Evolutionary conservation across 2,329 filamentous ascomycete species (phyloP).

Genomic region (Monosporascus ibericus): DNA sequence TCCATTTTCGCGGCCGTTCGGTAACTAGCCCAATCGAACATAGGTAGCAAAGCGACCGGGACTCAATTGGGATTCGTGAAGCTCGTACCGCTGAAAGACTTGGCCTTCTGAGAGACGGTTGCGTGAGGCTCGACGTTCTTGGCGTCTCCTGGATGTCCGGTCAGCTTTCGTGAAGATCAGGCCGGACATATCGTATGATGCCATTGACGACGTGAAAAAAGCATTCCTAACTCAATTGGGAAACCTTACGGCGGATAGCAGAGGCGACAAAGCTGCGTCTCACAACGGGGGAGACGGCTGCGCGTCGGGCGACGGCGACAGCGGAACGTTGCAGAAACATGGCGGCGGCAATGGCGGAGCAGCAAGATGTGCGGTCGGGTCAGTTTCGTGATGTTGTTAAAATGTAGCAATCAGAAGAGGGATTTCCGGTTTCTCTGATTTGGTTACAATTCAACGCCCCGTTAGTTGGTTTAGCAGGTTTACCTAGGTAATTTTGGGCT

Average conservation of each 20-base stretch:
- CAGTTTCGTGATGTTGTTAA: constrained; percentile 19
- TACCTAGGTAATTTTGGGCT: background rate
- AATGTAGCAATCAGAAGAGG: constrained; percentile 27
- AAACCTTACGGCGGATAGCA: constrained; percentile 52
- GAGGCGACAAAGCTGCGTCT: constrained; percentile 56
- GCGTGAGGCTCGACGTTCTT: constrained; percentile 42
- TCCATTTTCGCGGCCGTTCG: background rate
- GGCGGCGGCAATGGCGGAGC: constrained; percentile 24
- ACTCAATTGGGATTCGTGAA: constrained; percentile 9
- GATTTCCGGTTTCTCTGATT: constrained; percentile 45
- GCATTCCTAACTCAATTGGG: background rate
- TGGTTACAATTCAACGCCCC: constrained; percentile 17
- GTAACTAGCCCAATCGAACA: background rate
- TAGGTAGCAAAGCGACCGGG: no score
- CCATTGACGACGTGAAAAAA: constrained; percentile 1
- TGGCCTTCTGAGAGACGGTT: constrained; percentile 33
- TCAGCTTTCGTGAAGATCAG: constrained; percentile 27
- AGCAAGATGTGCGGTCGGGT: constrained; percentile 2
- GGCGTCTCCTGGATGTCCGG: constrained; percentile 32
- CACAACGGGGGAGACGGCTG: constrained; percentile 44
- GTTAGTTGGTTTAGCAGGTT: background rate
- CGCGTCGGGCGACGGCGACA: constrained; percentile 55
- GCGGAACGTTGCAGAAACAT: constrained; percentile 63
- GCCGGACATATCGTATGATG: constrained; percentile 24
- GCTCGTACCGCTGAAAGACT: constrained; percentile 40